Percentiles rank a stretch among this genome's conserved stretches.
Conservation (phyloP, 768 basidiomycete genomes). For the Cystofilobasidium bisporidii region DNA sequence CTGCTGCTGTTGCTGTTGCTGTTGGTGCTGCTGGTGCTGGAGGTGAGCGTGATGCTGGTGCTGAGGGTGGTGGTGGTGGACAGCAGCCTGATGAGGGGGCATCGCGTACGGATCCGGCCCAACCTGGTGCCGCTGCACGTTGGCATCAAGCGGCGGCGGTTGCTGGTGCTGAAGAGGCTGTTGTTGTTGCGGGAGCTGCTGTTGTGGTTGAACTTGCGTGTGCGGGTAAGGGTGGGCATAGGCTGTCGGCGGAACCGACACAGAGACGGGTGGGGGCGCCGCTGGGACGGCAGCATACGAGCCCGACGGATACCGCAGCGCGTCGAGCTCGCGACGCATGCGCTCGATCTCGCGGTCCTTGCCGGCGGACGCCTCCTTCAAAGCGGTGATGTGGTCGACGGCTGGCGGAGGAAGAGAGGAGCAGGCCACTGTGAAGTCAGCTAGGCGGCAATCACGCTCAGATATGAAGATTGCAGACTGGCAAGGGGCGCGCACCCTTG, state of each 20-base stretch:
- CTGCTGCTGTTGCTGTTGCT: neutral
- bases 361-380: slow-evolving; percentile 2
- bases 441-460: neutral
- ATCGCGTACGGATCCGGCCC: no score
- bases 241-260: neutral
- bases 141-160: no score
- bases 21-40: neutral
- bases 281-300: neutral
- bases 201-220: neutral
- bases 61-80: no score
- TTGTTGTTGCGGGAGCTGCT: neutral
- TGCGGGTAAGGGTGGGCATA: neutral
- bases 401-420: slow-evolving; percentile 2
- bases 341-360: slow-evolving; percentile 22
- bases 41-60: no score
- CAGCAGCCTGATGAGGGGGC: no score
- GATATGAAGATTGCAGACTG: no score
- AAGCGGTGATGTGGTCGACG: slow-evolving; percentile 22
- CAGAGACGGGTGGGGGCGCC: neutral
- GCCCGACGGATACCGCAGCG: neutral
- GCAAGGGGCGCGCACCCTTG: slow-evolving; percentile 25
- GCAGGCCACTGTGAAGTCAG: neutral
- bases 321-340: slow-evolving; percentile 13
- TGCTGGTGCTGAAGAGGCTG: neutral
- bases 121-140: no score